Percentiles rank a stretch among this genome's conserved stretches.
Evolutionary conservation across 2,329 filamentous ascomycete genomes (phyloP).

Genomic region (Fusarium aywerte): DNA sequence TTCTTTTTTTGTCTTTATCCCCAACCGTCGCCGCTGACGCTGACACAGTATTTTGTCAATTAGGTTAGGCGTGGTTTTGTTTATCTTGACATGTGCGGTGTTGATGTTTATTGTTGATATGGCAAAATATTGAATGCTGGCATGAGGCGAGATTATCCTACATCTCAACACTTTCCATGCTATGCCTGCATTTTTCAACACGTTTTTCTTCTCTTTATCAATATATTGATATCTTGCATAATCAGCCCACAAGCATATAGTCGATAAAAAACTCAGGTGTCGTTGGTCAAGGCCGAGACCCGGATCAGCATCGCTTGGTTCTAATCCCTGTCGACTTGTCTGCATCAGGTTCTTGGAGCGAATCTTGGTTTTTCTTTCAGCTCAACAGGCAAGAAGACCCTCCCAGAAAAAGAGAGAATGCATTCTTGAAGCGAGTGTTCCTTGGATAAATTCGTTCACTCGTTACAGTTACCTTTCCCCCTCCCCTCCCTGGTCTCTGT

Average conservation of each 20-base stretch:
- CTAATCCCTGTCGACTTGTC: not conserved
- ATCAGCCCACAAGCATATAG: conserved; percentile 10
- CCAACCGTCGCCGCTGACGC: not conserved
- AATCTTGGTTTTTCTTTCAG: conserved; percentile 4
- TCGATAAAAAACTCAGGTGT: not conserved
- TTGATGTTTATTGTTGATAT: not conserved
- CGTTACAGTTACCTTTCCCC: not conserved
- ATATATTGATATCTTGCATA: conserved; percentile 18
- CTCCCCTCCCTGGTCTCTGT: conserved; percentile 6
- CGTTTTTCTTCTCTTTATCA: not conserved
- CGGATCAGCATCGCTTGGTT: not conserved
- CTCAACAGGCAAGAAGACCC: not conserved
- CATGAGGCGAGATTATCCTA: not conserved
- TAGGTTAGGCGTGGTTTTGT: not conserved
- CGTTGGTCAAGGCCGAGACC: not conserved
- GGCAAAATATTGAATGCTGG: not conserved
- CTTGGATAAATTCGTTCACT: conserved; percentile 14
- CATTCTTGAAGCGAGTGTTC: conserved; percentile 4
- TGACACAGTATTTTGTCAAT: not conserved
- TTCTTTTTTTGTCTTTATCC: not conserved
- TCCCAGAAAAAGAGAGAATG: not conserved
- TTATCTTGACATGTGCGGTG: not conserved
- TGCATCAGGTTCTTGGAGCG: not conserved
- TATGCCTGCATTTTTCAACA: conserved; percentile 20
- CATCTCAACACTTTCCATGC: conserved; percentile 14